These are phyloP conservation scores for Fusarium mundagurra DNA, from an alignment of 2,329 filamentous ascomycete genomes.

Conservation along the genomic window DNA sequence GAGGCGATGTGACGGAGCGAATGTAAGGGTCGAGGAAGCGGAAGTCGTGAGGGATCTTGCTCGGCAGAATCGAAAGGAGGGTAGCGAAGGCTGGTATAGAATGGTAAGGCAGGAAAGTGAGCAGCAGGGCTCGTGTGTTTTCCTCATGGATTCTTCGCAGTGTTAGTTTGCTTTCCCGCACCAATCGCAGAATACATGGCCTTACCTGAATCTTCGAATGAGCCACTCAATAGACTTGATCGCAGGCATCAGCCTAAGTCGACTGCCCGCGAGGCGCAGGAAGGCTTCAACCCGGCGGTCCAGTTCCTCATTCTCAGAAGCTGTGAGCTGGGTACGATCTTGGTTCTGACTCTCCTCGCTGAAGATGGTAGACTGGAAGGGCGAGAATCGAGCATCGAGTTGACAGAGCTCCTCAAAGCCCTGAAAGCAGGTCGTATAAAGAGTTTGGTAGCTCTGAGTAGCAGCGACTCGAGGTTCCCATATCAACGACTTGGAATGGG, in stretches of 20 bases:
- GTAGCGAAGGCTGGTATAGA: slow-evolving; percentile 85
- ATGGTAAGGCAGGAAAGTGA: slow-evolving; percentile 94
- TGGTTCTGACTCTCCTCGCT: slow-evolving; percentile 91
- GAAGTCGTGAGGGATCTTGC: slow-evolving; percentile 77
- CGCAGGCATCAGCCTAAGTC: slow-evolving; percentile 84
- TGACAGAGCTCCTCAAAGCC: slow-evolving; percentile 92
- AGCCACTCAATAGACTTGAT: slow-evolving; percentile 96
- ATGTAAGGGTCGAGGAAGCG: slow-evolving; percentile 90
- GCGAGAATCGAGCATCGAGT: slow-evolving; percentile 80
- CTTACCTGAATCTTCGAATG: slow-evolving; percentile 85
- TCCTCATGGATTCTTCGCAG: slow-evolving; percentile 82
- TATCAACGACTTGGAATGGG: slow-evolving; percentile 93
- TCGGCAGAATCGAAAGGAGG: slow-evolving; percentile 85
- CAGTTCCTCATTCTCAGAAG: slow-evolving; percentile 82
- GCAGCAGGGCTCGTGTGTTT: slow-evolving; percentile 80
- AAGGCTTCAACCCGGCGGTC: slow-evolving; percentile 83
- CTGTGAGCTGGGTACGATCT: slow-evolving; percentile 86
- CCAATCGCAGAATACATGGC: neutral
- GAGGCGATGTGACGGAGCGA: slow-evolving; percentile 77
- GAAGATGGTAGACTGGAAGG: slow-evolving; percentile 84
- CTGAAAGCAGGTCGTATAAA: slow-evolving; percentile 87
- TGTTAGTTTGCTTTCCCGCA: slow-evolving; percentile 2
- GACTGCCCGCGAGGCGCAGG: slow-evolving; percentile 79
- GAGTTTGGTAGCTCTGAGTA: slow-evolving; percentile 87
- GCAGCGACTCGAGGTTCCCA: slow-evolving; percentile 88